Evolutionary conservation across 1,284 basidiomycete genomes (phyloP).

Genomic region (Golubevia sp.): DNA sequence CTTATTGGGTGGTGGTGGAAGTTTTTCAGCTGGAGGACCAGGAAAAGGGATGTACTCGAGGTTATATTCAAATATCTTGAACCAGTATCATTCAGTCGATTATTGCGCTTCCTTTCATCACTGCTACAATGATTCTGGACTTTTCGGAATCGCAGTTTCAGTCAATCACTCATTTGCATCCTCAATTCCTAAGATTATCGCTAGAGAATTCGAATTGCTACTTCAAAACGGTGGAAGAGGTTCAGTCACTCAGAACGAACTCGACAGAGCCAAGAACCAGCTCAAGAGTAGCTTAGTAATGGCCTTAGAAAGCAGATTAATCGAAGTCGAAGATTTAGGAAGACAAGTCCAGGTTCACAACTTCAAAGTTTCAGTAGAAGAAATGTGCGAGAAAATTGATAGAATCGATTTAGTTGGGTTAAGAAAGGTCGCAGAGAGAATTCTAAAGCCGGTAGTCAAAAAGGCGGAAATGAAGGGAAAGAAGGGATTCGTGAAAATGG

Average conservation of each 20-base stretch:
- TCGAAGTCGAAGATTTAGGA: slow-evolving; percentile 70
- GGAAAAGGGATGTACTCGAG: slow-evolving; percentile 99
- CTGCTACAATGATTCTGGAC: slow-evolving; percentile 90
- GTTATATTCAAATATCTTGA: slow-evolving; percentile 94
- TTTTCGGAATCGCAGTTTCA: slow-evolving; percentile 91
- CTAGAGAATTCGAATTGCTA: slow-evolving; percentile 72
- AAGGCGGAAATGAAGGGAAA: too few relatives aligned
- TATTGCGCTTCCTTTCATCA: slow-evolving; percentile 98
- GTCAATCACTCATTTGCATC: slow-evolving; percentile 74
- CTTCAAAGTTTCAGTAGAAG: slow-evolving; percentile 80
- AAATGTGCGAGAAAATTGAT: slow-evolving; percentile 92
- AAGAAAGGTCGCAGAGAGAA: slow-evolving; percentile 73
- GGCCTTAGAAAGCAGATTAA: slow-evolving; percentile 87
- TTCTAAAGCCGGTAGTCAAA: slow-evolving; percentile 65
- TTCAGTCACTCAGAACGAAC: slow-evolving; percentile 71
- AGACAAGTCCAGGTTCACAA: slow-evolving; percentile 85
- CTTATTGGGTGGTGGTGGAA: slow-evolving; percentile 90
- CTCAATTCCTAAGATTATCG: slow-evolving; percentile 80
- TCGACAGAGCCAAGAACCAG: slow-evolving; percentile 90
- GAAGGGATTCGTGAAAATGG: slow-evolving; percentile 5
- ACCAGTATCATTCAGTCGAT: slow-evolving; percentile 90
- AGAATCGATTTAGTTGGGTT: slow-evolving; percentile 75
- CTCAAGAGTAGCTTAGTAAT: slow-evolving; percentile 91
- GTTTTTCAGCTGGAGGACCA: slow-evolving; percentile 92
- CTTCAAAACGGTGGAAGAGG: slow-evolving; percentile 60